Evolutionary conservation across 1,284 basidiomycete genomes (phyloP).

Genomic region (Sanghuangporus baumii): DNA sequence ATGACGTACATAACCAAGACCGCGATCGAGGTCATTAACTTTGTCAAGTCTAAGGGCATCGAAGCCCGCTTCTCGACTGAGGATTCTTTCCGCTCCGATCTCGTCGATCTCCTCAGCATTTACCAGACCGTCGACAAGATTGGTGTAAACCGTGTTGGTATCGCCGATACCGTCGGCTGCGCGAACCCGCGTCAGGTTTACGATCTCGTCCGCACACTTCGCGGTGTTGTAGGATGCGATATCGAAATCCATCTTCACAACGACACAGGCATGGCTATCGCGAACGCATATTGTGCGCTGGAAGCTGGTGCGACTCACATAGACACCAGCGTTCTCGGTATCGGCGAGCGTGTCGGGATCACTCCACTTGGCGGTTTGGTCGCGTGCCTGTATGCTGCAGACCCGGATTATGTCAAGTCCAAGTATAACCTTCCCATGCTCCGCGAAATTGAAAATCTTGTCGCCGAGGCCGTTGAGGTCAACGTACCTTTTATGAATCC

Average conservation of each 20-base stretch:
- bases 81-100: constrained; percentile 99
- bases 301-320: constrained; percentile 99
- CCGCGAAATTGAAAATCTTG: constrained; percentile 97
- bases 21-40: constrained; percentile 98
- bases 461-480: constrained; percentile 98
- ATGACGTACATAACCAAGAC: constrained; percentile 99
- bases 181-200: constrained; percentile 99
- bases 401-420: constrained; percentile 98
- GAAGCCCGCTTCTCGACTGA: constrained; percentile 99
- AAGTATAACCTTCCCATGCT: constrained; percentile 99
- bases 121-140: constrained; percentile 99
- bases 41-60: constrained; percentile 99
- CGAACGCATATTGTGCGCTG: constrained; percentile 97
- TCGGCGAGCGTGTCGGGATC: constrained; percentile 99
- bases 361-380: constrained; percentile 97
- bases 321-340: constrained; percentile 95
- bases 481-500: constrained; percentile 98
- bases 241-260: constrained; percentile 99
- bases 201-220: constrained; percentile 93
- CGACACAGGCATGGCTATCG: constrained; percentile 96
- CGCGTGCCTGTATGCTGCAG: constrained; percentile 92
- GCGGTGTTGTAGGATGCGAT: constrained; percentile 94
- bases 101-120: constrained; percentile 97
- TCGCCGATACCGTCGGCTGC: constrained; percentile 98
- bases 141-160: constrained; percentile 98